Percentiles rank a stretch among this genome's conserved stretches.
Evolutionary conservation across 108 stramenopile genomes (phyloP).

Genomic region (Stephanodiscus triporus): DNA sequence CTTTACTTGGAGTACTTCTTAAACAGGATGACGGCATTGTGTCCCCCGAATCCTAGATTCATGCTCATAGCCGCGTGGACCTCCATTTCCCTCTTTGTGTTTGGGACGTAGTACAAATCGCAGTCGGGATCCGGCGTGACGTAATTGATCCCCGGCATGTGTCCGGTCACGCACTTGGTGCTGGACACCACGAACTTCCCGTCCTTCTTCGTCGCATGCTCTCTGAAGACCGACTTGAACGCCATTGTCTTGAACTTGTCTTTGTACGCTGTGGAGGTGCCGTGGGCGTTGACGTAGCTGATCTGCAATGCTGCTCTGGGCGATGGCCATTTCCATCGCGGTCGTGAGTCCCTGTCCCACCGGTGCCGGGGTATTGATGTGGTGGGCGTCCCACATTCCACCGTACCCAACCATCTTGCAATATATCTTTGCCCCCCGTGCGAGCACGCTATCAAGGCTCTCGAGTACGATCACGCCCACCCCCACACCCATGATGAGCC

Average conservation of each 20-base stretch:
- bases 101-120: constrained; percentile 97
- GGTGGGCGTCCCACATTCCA: constrained; percentile 96
- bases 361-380: constrained; percentile 97
- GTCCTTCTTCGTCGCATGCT: constrained; percentile 81
- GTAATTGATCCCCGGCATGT: constrained; percentile 95
- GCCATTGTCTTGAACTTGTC: constrained; percentile 99
- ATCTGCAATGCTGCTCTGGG: constrained; percentile 79
- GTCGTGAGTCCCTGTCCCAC: constrained; percentile 91
- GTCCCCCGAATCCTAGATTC: constrained; percentile 97
- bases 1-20: constrained; percentile 88
- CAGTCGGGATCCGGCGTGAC: constrained; percentile 95
- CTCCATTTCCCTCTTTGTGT: constrained; percentile 87
- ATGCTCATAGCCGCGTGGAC: constrained; percentile 94
- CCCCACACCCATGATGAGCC: constrained; percentile 99
- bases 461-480: constrained; percentile 95
- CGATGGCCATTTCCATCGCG: constrained; percentile 92
- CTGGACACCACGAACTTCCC: constrained; percentile 86
- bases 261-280: constrained; percentile 96
- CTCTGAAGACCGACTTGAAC: constrained; percentile 90
- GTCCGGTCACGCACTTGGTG: constrained; percentile 95
- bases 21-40: constrained; percentile 98
- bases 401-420: constrained; percentile 96
- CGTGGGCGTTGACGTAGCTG: constrained; percentile 96
- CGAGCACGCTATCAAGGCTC: constrained; percentile 86
- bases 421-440: constrained; percentile 93